Percentiles rank a stretch among this genome's conserved stretches.
These are phyloP conservation scores for Coleophoma crateriformis DNA, from an alignment of 2,329 filamentous ascomycete species.

Conservation along the genomic window DNA sequence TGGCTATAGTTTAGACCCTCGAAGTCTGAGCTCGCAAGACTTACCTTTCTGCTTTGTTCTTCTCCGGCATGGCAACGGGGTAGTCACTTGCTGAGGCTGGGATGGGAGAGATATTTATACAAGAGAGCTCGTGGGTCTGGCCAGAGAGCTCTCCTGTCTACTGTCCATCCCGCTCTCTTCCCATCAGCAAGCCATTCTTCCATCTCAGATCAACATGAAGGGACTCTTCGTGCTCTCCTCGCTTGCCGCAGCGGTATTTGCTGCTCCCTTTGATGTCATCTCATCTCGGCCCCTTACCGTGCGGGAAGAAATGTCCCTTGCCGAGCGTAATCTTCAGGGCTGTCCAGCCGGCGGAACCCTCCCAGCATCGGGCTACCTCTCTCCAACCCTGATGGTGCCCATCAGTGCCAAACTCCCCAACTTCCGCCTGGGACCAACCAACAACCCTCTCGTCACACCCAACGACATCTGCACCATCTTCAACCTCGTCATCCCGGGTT, in stretches of 20 bases:
- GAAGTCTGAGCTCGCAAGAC: too few relatives aligned
- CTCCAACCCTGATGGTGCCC: conserved; percentile 6
- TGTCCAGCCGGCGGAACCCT: conserved; percentile 8
- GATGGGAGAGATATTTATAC: too few relatives aligned
- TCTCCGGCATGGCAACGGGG: too few relatives aligned
- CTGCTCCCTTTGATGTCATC: neutral
- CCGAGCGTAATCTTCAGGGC: neutral
- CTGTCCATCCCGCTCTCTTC: too few relatives aligned
- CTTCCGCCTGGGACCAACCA: conserved; percentile 6
- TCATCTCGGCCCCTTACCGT: neutral
- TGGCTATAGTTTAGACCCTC: too few relatives aligned
- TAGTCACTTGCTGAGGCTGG: too few relatives aligned
- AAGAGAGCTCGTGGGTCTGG: too few relatives aligned
- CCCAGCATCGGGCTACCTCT: neutral
- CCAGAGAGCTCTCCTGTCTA: too few relatives aligned
- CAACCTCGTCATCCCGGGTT: conserved; percentile 9
- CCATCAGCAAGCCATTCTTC: too few relatives aligned
- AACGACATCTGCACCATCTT: conserved; percentile 14
- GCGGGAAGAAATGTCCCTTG: neutral
- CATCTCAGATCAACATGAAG: neutral
- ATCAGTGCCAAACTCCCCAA: conserved; percentile 3
- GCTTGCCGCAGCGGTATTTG: neutral
- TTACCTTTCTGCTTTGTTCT: too few relatives aligned
- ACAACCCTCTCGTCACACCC: conserved; percentile 6
- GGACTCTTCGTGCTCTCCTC: neutral